Evolutionary conservation across 2,329 filamentous ascomycete species (phyloP).

Genomic region (Fusarium chlamydosporum): DNA sequence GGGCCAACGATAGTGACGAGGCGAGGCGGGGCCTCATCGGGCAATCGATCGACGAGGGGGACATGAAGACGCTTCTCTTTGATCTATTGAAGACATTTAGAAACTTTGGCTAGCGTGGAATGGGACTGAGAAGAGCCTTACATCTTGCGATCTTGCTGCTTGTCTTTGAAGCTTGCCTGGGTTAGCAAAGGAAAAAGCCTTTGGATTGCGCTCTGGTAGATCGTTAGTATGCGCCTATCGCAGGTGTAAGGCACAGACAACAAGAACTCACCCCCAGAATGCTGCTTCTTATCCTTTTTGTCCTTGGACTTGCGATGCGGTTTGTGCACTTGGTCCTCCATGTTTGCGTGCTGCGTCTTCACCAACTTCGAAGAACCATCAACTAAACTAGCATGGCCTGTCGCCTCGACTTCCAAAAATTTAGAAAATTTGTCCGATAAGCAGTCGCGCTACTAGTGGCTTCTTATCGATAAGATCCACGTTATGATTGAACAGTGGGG

Average conservation of each 20-base stretch:
- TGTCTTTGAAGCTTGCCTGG: slow-evolving; percentile 85
- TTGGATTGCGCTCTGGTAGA: slow-evolving; percentile 79
- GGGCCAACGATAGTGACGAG: slow-evolving; percentile 96
- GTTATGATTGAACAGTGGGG: background rate
- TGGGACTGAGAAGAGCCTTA: slow-evolving; percentile 55
- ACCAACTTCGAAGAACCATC: slow-evolving; percentile 44
- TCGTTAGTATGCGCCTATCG: slow-evolving; percentile 44
- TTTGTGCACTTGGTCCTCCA: slow-evolving; percentile 88
- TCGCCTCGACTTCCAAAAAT: slow-evolving; percentile 44
- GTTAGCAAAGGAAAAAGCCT: slow-evolving; percentile 88
- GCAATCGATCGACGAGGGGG: slow-evolving; percentile 93
- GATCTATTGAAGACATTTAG: slow-evolving; percentile 68
- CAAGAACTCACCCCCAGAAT: slow-evolving; percentile 47
- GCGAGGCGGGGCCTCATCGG: slow-evolving; percentile 93
- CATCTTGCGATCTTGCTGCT: slow-evolving; percentile 79
- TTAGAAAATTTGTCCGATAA: slow-evolving; percentile 50
- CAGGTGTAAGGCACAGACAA: background rate
- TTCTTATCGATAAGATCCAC: slow-evolving; percentile 44
- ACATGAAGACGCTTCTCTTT: slow-evolving; percentile 98
- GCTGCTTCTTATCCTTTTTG: slow-evolving; percentile 77
- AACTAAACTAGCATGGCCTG: slow-evolving; percentile 35
- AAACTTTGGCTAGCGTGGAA: background rate
- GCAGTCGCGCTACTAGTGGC: slow-evolving; percentile 12
- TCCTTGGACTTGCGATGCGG: slow-evolving; percentile 89
- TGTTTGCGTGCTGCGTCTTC: slow-evolving; percentile 60